Conservation (phyloP, 2,329 filamentous ascomycete species). For the Pseudopyrenochaeta lycopersici region DNA sequence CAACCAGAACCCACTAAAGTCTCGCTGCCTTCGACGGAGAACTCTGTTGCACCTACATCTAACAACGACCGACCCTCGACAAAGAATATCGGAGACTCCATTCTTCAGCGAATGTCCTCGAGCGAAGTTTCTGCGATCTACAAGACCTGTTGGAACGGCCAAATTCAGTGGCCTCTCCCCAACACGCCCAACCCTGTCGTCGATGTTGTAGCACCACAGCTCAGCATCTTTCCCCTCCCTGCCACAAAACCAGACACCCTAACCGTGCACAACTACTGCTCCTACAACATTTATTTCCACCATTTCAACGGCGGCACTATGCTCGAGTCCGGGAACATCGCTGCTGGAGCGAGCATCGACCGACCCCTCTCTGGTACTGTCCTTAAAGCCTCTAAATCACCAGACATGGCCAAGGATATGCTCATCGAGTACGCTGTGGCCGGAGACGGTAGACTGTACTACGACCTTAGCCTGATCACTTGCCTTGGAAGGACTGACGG, state of each 20-base stretch:
- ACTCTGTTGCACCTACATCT: background rate
- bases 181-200: conserved; percentile 14
- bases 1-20: background rate
- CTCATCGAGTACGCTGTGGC: conserved; percentile 24
- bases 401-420: conserved; percentile 15
- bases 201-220: conserved; percentile 15
- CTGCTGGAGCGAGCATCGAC: conserved; percentile 11
- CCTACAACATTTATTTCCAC: conserved; percentile 20
- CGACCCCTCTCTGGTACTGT: conserved; percentile 15
- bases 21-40: background rate
- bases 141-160: conserved; percentile 6
- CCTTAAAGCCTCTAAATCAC: conserved; percentile 20
- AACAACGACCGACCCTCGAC: background rate
- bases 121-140: background rate
- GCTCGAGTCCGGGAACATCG: conserved; percentile 7
- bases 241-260: conserved; percentile 12
- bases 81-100: background rate
- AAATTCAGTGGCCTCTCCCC: conserved; percentile 18
- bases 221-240: conserved; percentile 18
- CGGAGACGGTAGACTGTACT: conserved; percentile 11
- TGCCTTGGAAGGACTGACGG: conserved; percentile 17
- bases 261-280: conserved; percentile 29
- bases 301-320: conserved; percentile 12
- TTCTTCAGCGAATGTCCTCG: background rate
- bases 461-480: conserved; percentile 29